Conservation (phyloP, 164 flowering plant species). For the Piper betle region DNA sequence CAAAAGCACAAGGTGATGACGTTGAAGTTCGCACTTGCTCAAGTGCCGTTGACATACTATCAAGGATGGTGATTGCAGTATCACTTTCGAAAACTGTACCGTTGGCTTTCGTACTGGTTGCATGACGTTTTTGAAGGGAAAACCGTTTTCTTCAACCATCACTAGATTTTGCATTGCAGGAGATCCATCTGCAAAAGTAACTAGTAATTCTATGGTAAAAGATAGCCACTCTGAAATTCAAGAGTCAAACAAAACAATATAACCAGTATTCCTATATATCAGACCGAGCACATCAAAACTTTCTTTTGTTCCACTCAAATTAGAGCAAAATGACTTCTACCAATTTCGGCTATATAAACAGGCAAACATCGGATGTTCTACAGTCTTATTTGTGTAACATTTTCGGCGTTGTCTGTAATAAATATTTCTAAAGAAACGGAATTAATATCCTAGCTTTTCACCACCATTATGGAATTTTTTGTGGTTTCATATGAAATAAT, state of each 20-base stretch:
- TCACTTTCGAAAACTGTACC: constrained; percentile 20
- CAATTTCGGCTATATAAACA: too few relatives aligned
- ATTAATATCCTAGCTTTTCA: not conserved
- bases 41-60: constrained; percentile 48
- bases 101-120: constrained; percentile 9
- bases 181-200: constrained; percentile 51
- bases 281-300: too few relatives aligned
- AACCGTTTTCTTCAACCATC: constrained; percentile 31
- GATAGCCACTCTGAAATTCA: not conserved
- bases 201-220: not conserved
- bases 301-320: too few relatives aligned
- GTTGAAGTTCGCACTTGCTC: constrained; percentile 44
- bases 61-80: constrained; percentile 57
- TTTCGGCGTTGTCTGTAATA: not conserved
- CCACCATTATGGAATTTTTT: not conserved
- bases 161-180: constrained; percentile 54
- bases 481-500: not conserved
- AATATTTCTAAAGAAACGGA: not conserved
- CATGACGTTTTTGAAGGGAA: constrained; percentile 40
- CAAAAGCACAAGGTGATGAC: constrained; percentile 50
- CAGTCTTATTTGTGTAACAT: not conserved
- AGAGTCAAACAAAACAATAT: not conserved
- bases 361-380: too few relatives aligned
- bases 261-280: not conserved
- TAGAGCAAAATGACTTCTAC: too few relatives aligned